Conservation (phyloP, 2,329 filamentous ascomycete genomes). For the Neofusicoccum cordaticola region DNA sequence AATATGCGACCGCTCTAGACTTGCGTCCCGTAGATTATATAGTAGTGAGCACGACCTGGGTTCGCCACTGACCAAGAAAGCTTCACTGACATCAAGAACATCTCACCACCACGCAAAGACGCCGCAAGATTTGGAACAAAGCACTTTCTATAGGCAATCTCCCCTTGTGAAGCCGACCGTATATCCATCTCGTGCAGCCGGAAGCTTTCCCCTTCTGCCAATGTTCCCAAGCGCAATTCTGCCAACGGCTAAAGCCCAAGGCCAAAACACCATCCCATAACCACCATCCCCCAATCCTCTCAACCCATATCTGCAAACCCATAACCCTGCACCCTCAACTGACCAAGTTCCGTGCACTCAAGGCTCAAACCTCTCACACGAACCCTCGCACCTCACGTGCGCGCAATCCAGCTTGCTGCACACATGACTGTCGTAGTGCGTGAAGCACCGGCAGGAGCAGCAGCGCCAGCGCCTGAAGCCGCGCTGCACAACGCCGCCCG, state of each 20-base stretch:
- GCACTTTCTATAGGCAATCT: background rate
- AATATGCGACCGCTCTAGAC: too few relatives aligned
- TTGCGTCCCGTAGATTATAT: too few relatives aligned
- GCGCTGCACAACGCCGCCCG: background rate
- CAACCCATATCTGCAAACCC: background rate
- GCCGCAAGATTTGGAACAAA: background rate
- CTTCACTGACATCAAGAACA: too few relatives aligned
- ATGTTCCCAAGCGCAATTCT: background rate
- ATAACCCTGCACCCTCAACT: background rate
- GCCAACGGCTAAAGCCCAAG: background rate
- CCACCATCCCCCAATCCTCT: background rate
- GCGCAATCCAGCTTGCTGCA: constrained; percentile 16
- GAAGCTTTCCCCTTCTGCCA: background rate
- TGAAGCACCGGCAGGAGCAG: constrained; percentile 15
- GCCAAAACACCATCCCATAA: background rate
- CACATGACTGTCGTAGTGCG: constrained; percentile 16
- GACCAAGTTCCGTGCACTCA: background rate
- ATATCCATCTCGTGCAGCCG: background rate
- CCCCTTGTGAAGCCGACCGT: background rate
- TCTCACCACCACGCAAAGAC: too few relatives aligned
- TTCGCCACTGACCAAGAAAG: too few relatives aligned
- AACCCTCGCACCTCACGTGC: constrained; percentile 10
- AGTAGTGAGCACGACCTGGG: too few relatives aligned
- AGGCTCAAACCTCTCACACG: background rate
- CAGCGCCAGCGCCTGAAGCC: constrained; percentile 13